Evolutionary conservation across 768 basidiomycete species (phyloP).

Genomic region (Tremella mesenterica): DNA sequence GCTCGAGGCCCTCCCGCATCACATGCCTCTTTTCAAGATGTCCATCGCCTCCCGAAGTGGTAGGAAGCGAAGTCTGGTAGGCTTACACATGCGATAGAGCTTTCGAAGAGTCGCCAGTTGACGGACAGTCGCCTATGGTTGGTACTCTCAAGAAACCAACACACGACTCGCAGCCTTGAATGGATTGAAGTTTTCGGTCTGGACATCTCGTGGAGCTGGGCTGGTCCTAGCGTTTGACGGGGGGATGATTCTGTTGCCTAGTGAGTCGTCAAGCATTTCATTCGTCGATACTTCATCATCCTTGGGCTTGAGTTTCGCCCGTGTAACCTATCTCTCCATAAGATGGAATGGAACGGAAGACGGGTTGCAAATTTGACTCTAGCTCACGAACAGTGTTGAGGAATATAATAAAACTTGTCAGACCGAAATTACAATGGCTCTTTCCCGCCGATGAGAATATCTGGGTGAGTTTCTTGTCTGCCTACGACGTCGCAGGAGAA

Average conservation of each 20-base stretch:
- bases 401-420: slow-evolving; percentile 72
- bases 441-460: slow-evolving; percentile 91
- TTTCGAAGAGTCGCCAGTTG: too few species aligned
- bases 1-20: not conserved
- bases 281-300: not conserved
- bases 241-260: slow-evolving; percentile 73
- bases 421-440: slow-evolving; percentile 69
- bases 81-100: too few species aligned
- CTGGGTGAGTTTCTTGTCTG: slow-evolving; percentile 55
- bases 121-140: slow-evolving; percentile 61
- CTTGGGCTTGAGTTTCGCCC: too few species aligned
- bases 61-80: too few species aligned
- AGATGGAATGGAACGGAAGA: too few species aligned
- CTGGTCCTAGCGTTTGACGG: slow-evolving; percentile 82
- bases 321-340: too few species aligned
- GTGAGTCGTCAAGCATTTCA: slow-evolving; percentile 18
- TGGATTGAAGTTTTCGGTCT: slow-evolving; percentile 69
- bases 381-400: slow-evolving; percentile 54
- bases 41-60: too few species aligned
- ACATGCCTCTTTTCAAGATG: not conserved
- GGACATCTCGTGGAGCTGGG: slow-evolving; percentile 84
- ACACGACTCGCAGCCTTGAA: slow-evolving; percentile 64
- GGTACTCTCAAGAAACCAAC: slow-evolving; percentile 66
- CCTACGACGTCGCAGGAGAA: not conserved
- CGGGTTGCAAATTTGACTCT: too few species aligned